phyloP scores from a whole-genome alignment of 129 eudicot genomes.

The Centella asiatica region DNA sequence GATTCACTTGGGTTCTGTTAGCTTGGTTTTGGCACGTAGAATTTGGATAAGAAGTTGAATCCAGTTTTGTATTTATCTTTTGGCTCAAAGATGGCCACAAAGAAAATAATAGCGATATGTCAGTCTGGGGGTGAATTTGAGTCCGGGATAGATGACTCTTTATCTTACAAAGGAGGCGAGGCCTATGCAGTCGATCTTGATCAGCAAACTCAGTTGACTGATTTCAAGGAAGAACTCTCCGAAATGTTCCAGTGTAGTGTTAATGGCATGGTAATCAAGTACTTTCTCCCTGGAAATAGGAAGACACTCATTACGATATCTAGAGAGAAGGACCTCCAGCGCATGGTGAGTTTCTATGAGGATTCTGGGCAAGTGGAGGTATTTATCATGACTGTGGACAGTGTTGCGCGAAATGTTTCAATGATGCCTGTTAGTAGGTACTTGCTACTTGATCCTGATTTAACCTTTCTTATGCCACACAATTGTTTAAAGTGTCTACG shows the following conservation, averaged over 20 bases:
- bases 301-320: conserved; percentile 10
- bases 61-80: background rate
- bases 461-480: background rate
- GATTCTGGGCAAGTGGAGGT: conserved; percentile 4
- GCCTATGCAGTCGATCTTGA: conserved; percentile 16
- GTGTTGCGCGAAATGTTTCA: background rate
- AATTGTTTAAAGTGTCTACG: background rate
- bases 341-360: conserved; percentile 8
- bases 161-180: conserved; percentile 11
- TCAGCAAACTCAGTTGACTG: background rate
- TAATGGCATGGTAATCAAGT: conserved; percentile 4
- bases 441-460: background rate
- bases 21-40: no score
- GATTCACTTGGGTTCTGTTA: no score
- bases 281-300: conserved; percentile 12
- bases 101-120: conserved; percentile 15
- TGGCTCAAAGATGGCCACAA: conserved; percentile 3
- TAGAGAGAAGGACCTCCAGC: conserved; percentile 11
- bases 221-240: conserved; percentile 10
- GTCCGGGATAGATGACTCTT: background rate
- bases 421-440: conserved; percentile 14
- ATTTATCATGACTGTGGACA: background rate
- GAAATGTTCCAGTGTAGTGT: conserved; percentile 4
- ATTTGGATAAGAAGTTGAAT: no score
- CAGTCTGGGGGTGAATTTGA: conserved; percentile 14